Evolutionary conservation across 106 monocot genomes (phyloP), one percentile per base, ranked within the genome.

Genomic region (Dendrobium huoshanense): DNA sequence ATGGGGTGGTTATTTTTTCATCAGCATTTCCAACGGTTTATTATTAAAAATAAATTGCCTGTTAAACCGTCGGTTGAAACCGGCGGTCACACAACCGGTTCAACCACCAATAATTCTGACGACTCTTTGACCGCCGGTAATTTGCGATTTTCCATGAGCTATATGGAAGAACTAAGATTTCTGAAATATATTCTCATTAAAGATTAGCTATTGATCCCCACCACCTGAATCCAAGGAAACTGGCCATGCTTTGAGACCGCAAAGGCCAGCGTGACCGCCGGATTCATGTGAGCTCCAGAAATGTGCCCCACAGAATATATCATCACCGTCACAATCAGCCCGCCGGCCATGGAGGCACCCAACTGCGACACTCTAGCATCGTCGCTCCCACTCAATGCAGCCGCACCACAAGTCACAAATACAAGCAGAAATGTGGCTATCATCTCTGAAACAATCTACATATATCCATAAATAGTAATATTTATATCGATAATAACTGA

Each of bases 221-320:
- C 31, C 33, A 89, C 92, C 87, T 92, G 92, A 13, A 87, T 84
- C 92, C 89, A 92, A 43, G 89, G 92, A 82, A 92, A 92, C 41
- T 74, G 74, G 18, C 40, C 40, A 78, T 88, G 87, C 72, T 80
- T 67, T 29, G 61, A 80, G 9, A 82, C 82, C 3, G 89, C 89
- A 78, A 92, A 89, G 56, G 89, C 92, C 11, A 92, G 77, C 0
- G 89, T 92, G 59, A 92, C 89, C 1, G 92, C 89, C 2, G 92
- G 92, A 75, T 92, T 92, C 70, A 70, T 70, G 33, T 70, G 70
- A 31, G 70, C 70, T 31, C 70, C 70, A 4, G 70, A 70, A n/a
- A 70, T 70, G 7, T 70, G 70, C 37, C 70, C 70, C 11, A 70
- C 70, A 70, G 70, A 70, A 37, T 70, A 89, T 31, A 92, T 89